Percentiles rank a stretch among this genome's conserved stretches.
phyloP scores from a whole-genome alignment of 2,329 filamentous ascomycete genomes.

The Penicillium brasilianum region DNA sequence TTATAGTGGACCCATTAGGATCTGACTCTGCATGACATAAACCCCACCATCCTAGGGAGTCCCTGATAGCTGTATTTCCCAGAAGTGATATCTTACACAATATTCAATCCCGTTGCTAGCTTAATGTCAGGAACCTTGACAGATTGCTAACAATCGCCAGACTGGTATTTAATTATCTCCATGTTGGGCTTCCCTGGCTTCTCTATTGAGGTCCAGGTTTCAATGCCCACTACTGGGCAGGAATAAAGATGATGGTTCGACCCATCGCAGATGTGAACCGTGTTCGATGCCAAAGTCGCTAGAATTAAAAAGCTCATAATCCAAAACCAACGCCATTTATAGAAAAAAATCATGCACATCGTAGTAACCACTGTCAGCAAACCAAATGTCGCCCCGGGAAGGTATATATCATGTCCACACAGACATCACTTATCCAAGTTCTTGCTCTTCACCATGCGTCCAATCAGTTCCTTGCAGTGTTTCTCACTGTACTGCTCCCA shows the following conservation, averaged over 20 bases:
- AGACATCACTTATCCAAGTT: conserved; percentile 60
- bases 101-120: background rate
- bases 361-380: background rate
- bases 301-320: background rate
- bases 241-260: background rate
- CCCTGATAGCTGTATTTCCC: background rate
- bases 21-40: background rate
- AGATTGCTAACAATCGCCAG: background rate
- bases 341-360: background rate
- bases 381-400: background rate
- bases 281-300: background rate
- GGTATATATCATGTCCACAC: background rate
- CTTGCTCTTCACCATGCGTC: conserved; percentile 65
- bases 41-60: background rate
- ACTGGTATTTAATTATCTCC: background rate
- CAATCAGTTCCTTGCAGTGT: conserved; percentile 66
- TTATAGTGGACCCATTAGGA: background rate
- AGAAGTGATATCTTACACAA: background rate
- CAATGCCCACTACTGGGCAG: background rate
- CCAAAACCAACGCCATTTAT: background rate
- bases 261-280: background rate
- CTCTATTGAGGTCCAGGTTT: background rate
- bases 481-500: conserved; percentile 72
- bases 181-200: background rate
- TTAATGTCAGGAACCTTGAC: background rate